phyloP scores from a whole-genome alignment of 148 eudicot genomes.

The Agrostemma githago region DNA sequence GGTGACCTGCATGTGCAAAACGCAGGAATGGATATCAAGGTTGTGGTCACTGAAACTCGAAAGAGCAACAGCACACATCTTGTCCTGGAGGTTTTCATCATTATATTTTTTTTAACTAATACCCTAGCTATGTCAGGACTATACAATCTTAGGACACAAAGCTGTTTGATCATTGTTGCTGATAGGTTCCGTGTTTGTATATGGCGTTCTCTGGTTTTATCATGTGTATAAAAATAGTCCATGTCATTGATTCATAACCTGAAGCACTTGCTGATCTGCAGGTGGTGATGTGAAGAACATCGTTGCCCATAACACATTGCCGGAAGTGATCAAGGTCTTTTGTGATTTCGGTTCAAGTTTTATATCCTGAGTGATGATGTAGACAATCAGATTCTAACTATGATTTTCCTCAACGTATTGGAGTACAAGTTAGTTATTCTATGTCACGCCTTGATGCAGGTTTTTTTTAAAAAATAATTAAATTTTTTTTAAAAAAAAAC shows the following conservation, averaged over 20 bases:
- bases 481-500: no score
- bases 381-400: background rate
- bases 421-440: no score
- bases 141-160: slow-evolving; percentile 1
- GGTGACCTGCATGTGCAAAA: slow-evolving; percentile 34
- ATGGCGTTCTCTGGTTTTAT: slow-evolving; percentile 12
- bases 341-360: slow-evolving; percentile 16
- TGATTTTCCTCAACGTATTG: background rate
- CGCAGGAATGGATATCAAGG: slow-evolving; percentile 98
- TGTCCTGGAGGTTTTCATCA: slow-evolving; percentile 62
- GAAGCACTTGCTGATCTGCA: slow-evolving; percentile 55
- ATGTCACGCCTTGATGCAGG: no score
- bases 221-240: slow-evolving; percentile 6
- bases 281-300: slow-evolving; percentile 97
- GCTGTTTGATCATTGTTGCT: slow-evolving; percentile 10
- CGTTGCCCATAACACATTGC: slow-evolving; percentile 40
- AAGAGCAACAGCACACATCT: slow-evolving; percentile 83
- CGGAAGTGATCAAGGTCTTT: slow-evolving; percentile 74
- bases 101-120: background rate
- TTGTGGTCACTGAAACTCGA: slow-evolving; percentile 72
- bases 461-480: no score
- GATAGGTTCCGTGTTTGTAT: slow-evolving; percentile 3
- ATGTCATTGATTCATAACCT: slow-evolving; percentile 21
- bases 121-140: background rate
- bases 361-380: slow-evolving; percentile 4